Base-by-base conservation (phyloP, 2,329 filamentous ascomycete genomes). In the Aspergillus proliferans region DNA sequence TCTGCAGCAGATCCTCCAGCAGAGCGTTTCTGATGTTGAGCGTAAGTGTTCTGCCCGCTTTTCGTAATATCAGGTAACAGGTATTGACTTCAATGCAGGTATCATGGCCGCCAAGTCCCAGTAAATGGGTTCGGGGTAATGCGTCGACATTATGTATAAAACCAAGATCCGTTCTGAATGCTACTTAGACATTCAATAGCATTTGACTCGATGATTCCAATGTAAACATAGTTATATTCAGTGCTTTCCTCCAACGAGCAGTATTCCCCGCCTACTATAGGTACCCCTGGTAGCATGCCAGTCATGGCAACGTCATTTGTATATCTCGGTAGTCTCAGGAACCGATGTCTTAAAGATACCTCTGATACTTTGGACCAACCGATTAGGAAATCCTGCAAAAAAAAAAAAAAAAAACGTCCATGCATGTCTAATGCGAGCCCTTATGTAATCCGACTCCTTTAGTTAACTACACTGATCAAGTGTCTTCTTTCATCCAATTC, bases 1-100 rank as follows among this genome's bases (percentile, higher is more conserved):
- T 60, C 85, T 98, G 65, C 89, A 96, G 81, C 90, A 96, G 79
- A 96, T 98, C 67, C 84, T 98, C 63, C 87, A 93, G 78, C 93
- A 98, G 82, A 95, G 90, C 73, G 83, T 98, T 67, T 77, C 86
- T 58, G 93, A 98, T 74, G 85, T 98, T 70, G 93, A 98, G 85
- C 92, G 91, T 96, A 80, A 71, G 83, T 71, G 6, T 22, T 6
- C 6, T 6, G 5, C 5, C 7, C 24, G 47, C 34, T 15, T 26
- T 19, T 3, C 33, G 15, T 7, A n/a, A 14, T 4, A 7, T 36
- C 10, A 10, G 10, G 2, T 14, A 36, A 21, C 38, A 40, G 5
- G 7, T 12, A 28, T 26, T 9, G 2, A 36, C 45, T 57, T 63
- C 53, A 65, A 43, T 26, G 28, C 33, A 71, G 68, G 66, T 52